Conservation (phyloP, 2,329 filamentous ascomycete species). For the Byssochlamys sp. region DNA sequence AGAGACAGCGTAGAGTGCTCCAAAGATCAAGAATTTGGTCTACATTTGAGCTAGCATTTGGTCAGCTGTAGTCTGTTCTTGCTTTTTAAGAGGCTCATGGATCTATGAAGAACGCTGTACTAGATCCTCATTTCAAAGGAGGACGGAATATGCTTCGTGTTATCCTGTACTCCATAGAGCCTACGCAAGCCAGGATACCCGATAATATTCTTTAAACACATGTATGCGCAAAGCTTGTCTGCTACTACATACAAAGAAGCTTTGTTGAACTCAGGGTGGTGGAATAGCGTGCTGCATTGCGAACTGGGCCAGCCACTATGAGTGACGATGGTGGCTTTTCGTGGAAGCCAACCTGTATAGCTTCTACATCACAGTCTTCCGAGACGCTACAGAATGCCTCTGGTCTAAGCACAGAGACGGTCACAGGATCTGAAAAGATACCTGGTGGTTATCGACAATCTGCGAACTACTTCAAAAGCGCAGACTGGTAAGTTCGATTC, state of each 20-base stretch:
- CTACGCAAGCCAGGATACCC: background rate
- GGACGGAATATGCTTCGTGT: background rate
- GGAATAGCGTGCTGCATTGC: slow-evolving; percentile 1
- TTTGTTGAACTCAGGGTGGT: background rate
- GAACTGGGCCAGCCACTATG: slow-evolving; percentile 12
- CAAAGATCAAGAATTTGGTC: too few relatives aligned
- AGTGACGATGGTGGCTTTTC: background rate
- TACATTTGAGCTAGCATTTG: too few relatives aligned
- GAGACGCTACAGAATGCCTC: background rate
- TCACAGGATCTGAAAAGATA: background rate
- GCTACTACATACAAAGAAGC: background rate
- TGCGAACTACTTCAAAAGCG: slow-evolving; percentile 36
- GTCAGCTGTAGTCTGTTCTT: too few relatives aligned
- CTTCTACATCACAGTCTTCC: slow-evolving; percentile 11
- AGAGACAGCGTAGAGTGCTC: too few relatives aligned
- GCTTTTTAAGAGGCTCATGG: too few relatives aligned
- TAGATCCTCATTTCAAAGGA: background rate
- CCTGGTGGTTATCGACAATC: slow-evolving; percentile 8
- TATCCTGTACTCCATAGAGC: background rate
- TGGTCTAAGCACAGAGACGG: background rate
- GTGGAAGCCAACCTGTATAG: slow-evolving; percentile 17
- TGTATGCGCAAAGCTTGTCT: background rate
- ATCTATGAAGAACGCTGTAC: background rate
- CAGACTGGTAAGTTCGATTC: slow-evolving; percentile 32
- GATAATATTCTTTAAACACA: background rate